Evolutionary conservation across 106 monocot genomes (phyloP), one percentile per base, ranked within the genome.

Genomic region (Phalaenopsis equestris): DNA sequence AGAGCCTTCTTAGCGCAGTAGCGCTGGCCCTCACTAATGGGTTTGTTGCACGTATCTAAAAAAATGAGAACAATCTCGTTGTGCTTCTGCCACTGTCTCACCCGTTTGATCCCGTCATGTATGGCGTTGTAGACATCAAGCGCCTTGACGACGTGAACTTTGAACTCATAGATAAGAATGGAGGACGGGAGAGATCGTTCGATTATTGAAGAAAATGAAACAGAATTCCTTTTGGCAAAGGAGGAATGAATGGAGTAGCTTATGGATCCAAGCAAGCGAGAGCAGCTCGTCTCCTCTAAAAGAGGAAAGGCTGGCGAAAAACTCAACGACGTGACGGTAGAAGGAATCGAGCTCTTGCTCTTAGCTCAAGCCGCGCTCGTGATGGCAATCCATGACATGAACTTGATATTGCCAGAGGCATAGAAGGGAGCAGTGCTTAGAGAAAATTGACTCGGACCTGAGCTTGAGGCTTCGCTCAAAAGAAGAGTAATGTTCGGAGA

Each of bases 1-100:
- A 99, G 84, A 9, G 98, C 87, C 83, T 99, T 99, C 86, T 88
- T 89, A 17, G 88, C 90, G 21, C 94, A 86, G 38, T 88, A 85
- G 65, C 93, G 68, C 83, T 94, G 92, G 43, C 94, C 97, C 74
- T 94, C 87, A 36, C 87, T 87, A 1, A 87, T 42, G 38, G 78
- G 70, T 2, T 19, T 74, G 41, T n/a, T 17, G 74, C 43, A 45
- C 41, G 43, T 42, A 74, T 45, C 74, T 45, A 88, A 56, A 24
- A 82, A 83, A 4, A 57, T 67, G 21, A 83, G 36, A 12, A 84
- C 86, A 79, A 92, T 90, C 49, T 86, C 86, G 70, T 88, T 82
- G 70, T 85, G 92, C 56, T 64, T 55, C 55, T 76, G 78, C 90
- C 90, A 92, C 81, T 76, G 83, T 18, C 90, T 87, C 56, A 92